phyloP scores from a whole-genome alignment of 306 rosid genomes.

The Medicago lupulina region DNA sequence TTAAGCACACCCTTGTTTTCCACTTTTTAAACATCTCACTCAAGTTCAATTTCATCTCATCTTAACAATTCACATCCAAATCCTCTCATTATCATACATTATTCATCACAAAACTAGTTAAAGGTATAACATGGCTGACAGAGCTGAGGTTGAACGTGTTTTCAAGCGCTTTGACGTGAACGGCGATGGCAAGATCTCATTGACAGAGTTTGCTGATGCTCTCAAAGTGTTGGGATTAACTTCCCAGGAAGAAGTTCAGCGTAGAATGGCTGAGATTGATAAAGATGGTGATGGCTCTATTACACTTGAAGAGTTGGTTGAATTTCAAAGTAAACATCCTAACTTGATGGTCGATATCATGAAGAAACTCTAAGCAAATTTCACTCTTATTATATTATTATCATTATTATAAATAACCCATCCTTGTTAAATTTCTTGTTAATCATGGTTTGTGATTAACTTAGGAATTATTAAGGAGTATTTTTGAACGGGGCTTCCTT shows the following conservation, averaged over 20 bases:
- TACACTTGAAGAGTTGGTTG: conserved; percentile 57
- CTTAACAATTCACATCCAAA: background rate
- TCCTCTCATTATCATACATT: background rate
- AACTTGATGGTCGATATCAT: conserved; percentile 59
- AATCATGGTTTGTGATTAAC: background rate
- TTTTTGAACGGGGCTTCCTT: background rate
- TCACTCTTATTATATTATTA: background rate
- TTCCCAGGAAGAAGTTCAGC: conserved; percentile 57
- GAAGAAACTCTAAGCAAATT: conserved; percentile 44
- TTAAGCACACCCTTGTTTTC: conserved; percentile 14
- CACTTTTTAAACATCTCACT: conserved; percentile 1
- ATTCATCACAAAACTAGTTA: background rate
- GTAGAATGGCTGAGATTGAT: conserved; percentile 69
- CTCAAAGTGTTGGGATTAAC: conserved; percentile 62
- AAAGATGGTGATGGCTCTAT: conserved; percentile 67
- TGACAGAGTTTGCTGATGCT: conserved; percentile 59
- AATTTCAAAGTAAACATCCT: conserved; percentile 57
- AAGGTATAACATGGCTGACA: conserved; percentile 23
- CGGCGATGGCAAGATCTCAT: conserved; percentile 68
- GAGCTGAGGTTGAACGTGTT: conserved; percentile 58
- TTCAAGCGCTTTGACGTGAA: conserved; percentile 72
- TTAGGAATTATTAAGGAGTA: background rate
- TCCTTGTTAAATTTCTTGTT: background rate
- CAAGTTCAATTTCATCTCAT: background rate
- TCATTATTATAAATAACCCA: background rate